phyloP scores from a whole-genome alignment of 345 rosid genomes.

The Psidium guajava region DNA sequence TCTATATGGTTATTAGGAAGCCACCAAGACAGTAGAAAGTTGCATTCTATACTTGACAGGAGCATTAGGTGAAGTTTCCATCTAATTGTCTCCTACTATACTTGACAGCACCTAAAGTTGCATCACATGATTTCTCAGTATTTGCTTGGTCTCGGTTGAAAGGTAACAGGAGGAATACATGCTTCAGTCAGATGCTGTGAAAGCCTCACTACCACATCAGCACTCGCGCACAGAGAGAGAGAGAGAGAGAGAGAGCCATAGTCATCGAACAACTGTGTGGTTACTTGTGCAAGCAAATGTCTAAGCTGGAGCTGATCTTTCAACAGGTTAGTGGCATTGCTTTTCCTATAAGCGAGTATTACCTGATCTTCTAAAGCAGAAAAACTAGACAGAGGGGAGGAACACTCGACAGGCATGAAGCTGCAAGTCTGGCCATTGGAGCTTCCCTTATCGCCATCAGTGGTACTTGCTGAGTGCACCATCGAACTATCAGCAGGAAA shows the following conservation, averaged over 20 bases:
- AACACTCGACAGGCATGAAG: conserved; percentile 10
- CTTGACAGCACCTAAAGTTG: not conserved
- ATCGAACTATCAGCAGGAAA: conserved; percentile 13
- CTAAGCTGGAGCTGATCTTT: not conserved
- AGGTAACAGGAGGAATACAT: not conserved
- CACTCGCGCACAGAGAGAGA: not conserved
- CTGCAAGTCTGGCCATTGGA: conserved; percentile 4
- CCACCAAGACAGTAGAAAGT: not conserved
- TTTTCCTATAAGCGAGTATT: not conserved
- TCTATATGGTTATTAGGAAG: not conserved
- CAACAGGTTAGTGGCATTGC: not conserved
- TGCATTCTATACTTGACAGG: not conserved
- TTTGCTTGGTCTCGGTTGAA: not conserved
- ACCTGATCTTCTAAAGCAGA: conserved; percentile 26
- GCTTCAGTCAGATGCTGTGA: not conserved
- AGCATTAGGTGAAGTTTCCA: not conserved
- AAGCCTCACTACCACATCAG: not conserved
- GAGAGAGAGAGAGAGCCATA: not conserved
- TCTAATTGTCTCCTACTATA: not conserved
- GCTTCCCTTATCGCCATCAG: conserved; percentile 3
- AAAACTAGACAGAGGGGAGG: not conserved
- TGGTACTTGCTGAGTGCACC: conserved; percentile 3
- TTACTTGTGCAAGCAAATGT: not conserved
- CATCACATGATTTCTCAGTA: not conserved
- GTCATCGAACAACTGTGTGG: not conserved